Evolutionary conservation across 225 moss, liverwort and hornwort genomes (phyloP).

Genomic region (Climacium dendroides): DNA sequence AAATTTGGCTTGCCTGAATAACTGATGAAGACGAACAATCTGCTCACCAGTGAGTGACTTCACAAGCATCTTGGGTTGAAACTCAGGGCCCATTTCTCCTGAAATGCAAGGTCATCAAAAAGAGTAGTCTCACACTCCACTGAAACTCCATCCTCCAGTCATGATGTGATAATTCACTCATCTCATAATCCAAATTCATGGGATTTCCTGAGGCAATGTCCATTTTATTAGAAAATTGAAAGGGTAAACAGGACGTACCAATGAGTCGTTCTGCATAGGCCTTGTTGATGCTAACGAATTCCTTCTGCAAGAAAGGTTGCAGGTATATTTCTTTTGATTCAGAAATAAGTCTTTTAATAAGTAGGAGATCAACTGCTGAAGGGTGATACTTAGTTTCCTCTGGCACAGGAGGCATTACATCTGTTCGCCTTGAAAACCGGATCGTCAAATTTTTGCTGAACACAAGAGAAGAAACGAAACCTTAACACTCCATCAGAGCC

Average conservation of each 20-base stretch:
- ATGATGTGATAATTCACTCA: neutral
- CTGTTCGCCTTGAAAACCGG: conserved; percentile 82
- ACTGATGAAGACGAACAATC: conserved; percentile 87
- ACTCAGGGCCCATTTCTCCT: conserved; percentile 89
- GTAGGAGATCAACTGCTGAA: conserved; percentile 89
- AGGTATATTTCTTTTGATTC: conserved; percentile 66
- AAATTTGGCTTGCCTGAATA: conserved; percentile 97
- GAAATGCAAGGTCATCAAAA: neutral
- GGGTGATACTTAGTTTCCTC: conserved; percentile 89
- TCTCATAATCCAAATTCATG: neutral
- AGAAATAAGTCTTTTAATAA: conserved; percentile 79
- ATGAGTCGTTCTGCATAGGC: conserved; percentile 85
- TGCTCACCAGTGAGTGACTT: conserved; percentile 72
- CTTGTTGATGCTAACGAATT: conserved; percentile 85
- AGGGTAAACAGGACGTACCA: conserved; percentile 25
- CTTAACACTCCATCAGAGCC: neutral
- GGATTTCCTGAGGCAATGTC: neutral
- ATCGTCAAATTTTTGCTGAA: conserved; percentile 91
- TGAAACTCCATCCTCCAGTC: neutral
- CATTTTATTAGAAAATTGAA: neutral
- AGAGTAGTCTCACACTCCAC: neutral
- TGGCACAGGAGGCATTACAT: conserved; percentile 93
- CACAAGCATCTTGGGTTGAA: conserved; percentile 59
- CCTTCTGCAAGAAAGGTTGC: conserved; percentile 77
- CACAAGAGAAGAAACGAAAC: neutral